phyloP scores from a whole-genome alignment of 2,329 filamentous ascomycete genomes.

The Clarireedia homoeocarpa region DNA sequence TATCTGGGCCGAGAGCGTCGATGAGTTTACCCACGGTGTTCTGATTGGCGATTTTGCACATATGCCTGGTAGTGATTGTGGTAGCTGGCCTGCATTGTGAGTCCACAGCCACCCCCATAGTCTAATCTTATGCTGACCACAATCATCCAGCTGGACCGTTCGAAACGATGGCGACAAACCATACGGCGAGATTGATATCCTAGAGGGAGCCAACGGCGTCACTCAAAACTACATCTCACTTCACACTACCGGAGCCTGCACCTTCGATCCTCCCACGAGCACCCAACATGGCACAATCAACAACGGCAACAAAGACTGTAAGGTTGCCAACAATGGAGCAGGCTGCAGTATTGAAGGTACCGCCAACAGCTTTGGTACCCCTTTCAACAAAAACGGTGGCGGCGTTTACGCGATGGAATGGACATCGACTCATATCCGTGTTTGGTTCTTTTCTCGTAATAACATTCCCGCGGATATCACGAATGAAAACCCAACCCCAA shows the following conservation, averaged over 20 bases:
- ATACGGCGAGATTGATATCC: conserved; percentile 26
- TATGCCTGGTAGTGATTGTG: conserved; percentile 64
- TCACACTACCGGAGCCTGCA: conserved; percentile 16
- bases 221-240: conserved; percentile 14
- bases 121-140: background rate
- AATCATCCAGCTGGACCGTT: conserved; percentile 18
- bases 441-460: conserved; percentile 53
- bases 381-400: conserved; percentile 26
- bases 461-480: conserved; percentile 64
- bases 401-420: conserved; percentile 55
- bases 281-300: conserved; percentile 22
- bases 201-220: conserved; percentile 52
- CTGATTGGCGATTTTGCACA: conserved; percentile 66
- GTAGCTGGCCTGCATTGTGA: conserved; percentile 65
- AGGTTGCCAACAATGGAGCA: conserved; percentile 31
- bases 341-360: conserved; percentile 31
- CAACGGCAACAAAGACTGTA: conserved; percentile 32
- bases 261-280: conserved; percentile 13
- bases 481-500: conserved; percentile 51
- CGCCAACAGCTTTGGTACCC: conserved; percentile 29
- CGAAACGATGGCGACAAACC: conserved; percentile 9
- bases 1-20: conserved; percentile 57
- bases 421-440: conserved; percentile 37
- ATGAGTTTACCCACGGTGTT: conserved; percentile 54
- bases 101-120: conserved; percentile 4